Base-by-base conservation (phyloP, 495 filamentous ascomycete genomes). In the Penicillium chermesinum region DNA sequence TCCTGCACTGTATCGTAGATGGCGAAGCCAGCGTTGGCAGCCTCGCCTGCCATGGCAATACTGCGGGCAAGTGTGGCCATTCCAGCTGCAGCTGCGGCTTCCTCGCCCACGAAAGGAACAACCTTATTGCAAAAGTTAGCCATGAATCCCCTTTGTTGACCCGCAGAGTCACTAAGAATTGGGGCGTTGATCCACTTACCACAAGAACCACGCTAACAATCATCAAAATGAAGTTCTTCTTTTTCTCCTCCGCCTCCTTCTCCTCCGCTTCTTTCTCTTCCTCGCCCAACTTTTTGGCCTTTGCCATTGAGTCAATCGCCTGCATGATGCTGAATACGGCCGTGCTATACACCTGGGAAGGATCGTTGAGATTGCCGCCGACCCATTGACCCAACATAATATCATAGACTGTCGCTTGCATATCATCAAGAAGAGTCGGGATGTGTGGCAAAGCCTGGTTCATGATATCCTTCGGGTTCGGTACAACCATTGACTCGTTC, bases 1-100 rank as follows among this genome's bases (percentile, higher is more conserved):
- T 33, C 32, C 8, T 38, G 30, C 30, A 48, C 44, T 42, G 44
- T 41, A 34, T 48, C 38, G 33, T 38, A 35, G 30, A 49, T 9
- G 12, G 38, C 21, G 42, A 49, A 16, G 25, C 38, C 46, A 12
- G 38, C 46, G 27, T 49, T 49, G 3, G 38, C 38, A 41, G 46
- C 46, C 27, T 49, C 46, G 16, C 46, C 46, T 6, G 42, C 32
- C 20, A 49, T 38, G 9, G 9, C 22, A 49, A 38, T 38, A 4
- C 17, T 30, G 10, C 46, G 46, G 16, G 46, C 46, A 42, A 49
- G 17, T 25, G 20, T 36, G 4, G 41, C 38, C 38, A 41, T 30
- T 17, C 46, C 46, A 49, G 38, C 46, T 21, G 42, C 35, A 5
- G 46, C 46, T 30, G 20, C 46, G 15, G 27, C 37, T 49, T 27